Base-by-base conservation (phyloP, 305 asterid genomes). In the Lippia alba region DNA sequence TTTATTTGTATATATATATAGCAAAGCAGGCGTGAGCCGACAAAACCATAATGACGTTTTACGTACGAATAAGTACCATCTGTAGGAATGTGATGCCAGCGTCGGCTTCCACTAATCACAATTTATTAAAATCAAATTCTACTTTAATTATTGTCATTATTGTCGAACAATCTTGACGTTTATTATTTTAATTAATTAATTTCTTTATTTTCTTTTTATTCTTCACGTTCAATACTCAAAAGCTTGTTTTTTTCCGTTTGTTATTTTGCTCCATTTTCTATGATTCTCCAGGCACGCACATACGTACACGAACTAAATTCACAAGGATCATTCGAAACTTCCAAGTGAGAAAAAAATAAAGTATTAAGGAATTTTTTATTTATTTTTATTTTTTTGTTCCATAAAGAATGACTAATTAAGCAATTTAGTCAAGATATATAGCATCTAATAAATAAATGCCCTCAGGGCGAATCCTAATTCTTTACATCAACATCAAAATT, bases 11-110 rank as follows among this genome's bases (percentile, higher is more conserved):
- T 3, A 24, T 24, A 24, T 24, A 24, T 24, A 55, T 8, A 18
- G 30, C n/a, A n/a, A n/a, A 7, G 63, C 56, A 71, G 30, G 30
- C 30, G 30, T 24, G 30, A 24, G 83, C 34, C 34, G 64, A 51
- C 30, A 56, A 17, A 54, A 49, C 56, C 69, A 61, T 50, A 66
- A 40, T 36, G 46, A 24, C 15, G 36, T 45, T 56, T 71, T 71
- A 71, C 65, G 83, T 79, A 79, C 83, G 73, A 79, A 50, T 56
- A 71, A 57, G 80, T 79, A 75, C 80, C 72, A 63, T 11, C 75
- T 67, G 61, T 63, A 67, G 72, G 30, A 67, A 44, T 64, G 77
- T 67, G 69, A 62, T 61, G 78, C 72, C 44, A 14, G 51, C 75
- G 72, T 40, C 12, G 49, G 61, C 75, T 57, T 20, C 75, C 75